A percentile compares a stretch with the other conserved stretches of the same genome.
Evolutionary conservation across 1,139 yeast genomes (phyloP).

Genomic region (Suhomyces bribrorum): DNA sequence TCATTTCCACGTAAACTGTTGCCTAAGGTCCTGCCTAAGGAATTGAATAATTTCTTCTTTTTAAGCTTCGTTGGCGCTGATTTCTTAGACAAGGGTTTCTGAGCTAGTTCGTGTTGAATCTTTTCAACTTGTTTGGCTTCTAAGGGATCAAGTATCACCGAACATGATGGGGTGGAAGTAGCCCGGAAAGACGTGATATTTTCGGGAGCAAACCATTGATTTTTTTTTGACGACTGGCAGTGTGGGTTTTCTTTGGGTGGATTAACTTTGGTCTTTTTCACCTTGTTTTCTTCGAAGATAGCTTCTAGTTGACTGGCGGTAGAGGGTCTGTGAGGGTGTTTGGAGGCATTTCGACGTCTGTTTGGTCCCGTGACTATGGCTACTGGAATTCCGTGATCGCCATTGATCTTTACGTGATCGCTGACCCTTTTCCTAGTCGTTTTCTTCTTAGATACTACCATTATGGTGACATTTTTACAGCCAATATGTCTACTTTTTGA

Average conservation of each 20-base stretch:
- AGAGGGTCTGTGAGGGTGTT: not conserved
- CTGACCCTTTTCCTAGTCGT: conserved; percentile 22
- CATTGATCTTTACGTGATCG: conserved; percentile 14
- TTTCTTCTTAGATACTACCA: conserved; percentile 14
- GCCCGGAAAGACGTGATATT: no score
- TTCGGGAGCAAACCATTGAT: no score
- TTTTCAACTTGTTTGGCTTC: conserved; percentile 13
- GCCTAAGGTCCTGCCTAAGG: no score
- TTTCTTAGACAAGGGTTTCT: not conserved
- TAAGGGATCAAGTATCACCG: conserved; percentile 8
- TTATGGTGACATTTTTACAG: not conserved
- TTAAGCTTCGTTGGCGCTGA: not conserved
- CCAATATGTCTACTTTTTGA: not conserved
- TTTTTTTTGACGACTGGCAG: no score
- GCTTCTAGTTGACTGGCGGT: not conserved
- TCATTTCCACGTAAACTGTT: no score
- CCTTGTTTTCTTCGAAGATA: not conserved
- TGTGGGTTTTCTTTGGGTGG: not conserved
- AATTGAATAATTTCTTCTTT: not conserved
- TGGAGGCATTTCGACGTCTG: no score
- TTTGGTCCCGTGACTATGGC: no score
- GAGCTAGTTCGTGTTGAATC: conserved; percentile 9
- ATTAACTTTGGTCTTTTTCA: not conserved
- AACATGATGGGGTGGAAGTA: conserved; percentile 18
- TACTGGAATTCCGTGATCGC: no score